Base-by-base conservation (phyloP, 2,329 filamentous ascomycete species). In the Lecanoromycetidae sp. region DNA sequence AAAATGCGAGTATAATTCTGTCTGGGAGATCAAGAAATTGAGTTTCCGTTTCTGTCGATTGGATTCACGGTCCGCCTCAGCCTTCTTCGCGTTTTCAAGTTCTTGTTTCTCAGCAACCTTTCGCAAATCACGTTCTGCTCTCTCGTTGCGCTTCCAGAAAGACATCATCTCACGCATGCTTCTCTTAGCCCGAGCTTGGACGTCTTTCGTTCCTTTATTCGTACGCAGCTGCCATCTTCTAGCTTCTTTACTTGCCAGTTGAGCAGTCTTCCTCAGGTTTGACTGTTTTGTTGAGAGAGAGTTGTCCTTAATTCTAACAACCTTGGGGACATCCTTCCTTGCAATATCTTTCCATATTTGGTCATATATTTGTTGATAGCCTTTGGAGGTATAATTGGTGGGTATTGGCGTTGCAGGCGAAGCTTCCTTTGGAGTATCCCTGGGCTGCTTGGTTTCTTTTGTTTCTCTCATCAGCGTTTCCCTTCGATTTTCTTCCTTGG, bases 121-220 rank as follows among this genome's bases (percentile, higher is more conserved):
- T 56, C 91, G 82, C 54, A 93, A 72, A 63, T 98, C 91, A 51
- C 91, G 85, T 63, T 98, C 91, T 62, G 98, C 91, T 44, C 90
- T 84, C 65, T 98, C 91, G 63, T 98, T 98, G 48, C 90, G 83
- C 68, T 96, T 96, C 91, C 91, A 98, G 75, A 96, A 98, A 49
- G 85, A 80, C 77, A 95, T 91, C 91, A 98, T 98, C 67, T 98
- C 91, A 62, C 91, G 80, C 91, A 98, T 98, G 50, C 90, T 90
- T 56, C 91, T 84, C 73, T 98, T 98, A 49, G 91, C 91, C 39
- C 91, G 80, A 34, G 91, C 91, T 63, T 96, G 91, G 3, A 94
- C 84, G 64, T 98, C 91, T 65, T 98, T 98, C 63, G 85, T 91
- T 61, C 88, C 93, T 74, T 98, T 96, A 71, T 98, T 98, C 45